Evolutionary conservation across 2,329 filamentous ascomycete species (phyloP).

Genomic region (Arthrobotrys megalospora): DNA sequence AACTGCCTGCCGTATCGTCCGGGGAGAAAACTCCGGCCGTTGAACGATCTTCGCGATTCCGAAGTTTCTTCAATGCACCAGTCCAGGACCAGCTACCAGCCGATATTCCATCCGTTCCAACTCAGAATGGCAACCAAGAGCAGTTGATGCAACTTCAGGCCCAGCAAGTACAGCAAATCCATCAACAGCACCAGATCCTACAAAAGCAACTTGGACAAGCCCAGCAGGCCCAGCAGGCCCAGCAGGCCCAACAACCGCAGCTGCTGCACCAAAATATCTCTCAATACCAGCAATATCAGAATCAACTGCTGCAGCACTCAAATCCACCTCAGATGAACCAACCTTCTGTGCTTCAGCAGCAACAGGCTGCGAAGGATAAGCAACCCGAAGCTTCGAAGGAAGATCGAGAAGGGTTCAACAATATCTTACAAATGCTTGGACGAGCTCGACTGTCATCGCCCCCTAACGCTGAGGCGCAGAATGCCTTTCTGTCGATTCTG

Average conservation of each 20-base stretch:
- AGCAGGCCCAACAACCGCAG: slow-evolving; percentile 24
- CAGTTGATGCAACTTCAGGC: slow-evolving; percentile 42
- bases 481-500: slow-evolving; percentile 51
- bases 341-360: slow-evolving; percentile 7
- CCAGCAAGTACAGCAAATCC: slow-evolving; percentile 46
- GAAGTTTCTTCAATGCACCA: slow-evolving; percentile 67
- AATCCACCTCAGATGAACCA: slow-evolving; percentile 13
- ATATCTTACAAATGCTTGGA: slow-evolving; percentile 71
- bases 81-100: slow-evolving; percentile 35
- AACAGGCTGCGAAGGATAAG: slow-evolving; percentile 63
- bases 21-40: slow-evolving; percentile 62
- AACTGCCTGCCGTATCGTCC: slow-evolving; percentile 63
- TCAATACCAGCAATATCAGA: slow-evolving; percentile 53
- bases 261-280: slow-evolving; percentile 24
- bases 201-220: slow-evolving; percentile 57
- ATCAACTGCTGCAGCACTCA: slow-evolving; percentile 27
- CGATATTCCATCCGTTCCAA: slow-evolving; percentile 21
- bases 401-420: slow-evolving; percentile 72
- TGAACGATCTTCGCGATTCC: slow-evolving; percentile 70
- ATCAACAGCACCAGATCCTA: slow-evolving; percentile 55
- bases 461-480: slow-evolving; percentile 47
- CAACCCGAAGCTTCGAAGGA: slow-evolving; percentile 65
- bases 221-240: slow-evolving; percentile 37
- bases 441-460: slow-evolving; percentile 64
- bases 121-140: slow-evolving; percentile 36